A percentile compares a stretch with the other conserved stretches of the same genome.
Evolutionary conservation across 164 flowering plant genomes (phyloP).

Genomic region (Piper longum): DNA sequence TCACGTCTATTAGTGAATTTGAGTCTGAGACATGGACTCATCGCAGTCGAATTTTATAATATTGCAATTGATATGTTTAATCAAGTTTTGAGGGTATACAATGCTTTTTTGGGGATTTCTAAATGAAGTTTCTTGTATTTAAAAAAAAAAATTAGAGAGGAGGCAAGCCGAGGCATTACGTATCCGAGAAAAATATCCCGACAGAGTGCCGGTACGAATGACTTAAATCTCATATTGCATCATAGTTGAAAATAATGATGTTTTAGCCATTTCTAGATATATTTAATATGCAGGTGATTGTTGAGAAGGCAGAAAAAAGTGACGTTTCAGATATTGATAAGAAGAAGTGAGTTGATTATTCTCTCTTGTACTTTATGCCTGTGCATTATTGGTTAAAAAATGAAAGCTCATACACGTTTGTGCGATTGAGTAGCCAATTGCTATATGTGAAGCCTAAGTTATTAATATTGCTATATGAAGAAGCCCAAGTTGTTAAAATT

Average conservation of each 20-base stretch:
- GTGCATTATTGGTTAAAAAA: not conserved
- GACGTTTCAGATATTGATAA: slow-evolving; percentile 87
- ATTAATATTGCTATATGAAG: not conserved
- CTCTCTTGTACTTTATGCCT: not conserved
- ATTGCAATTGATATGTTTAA: too few species aligned
- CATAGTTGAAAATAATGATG: not conserved
- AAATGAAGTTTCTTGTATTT: not conserved
- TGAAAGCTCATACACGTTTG: too few species aligned
- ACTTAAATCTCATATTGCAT: not conserved
- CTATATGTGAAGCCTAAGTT: too few species aligned
- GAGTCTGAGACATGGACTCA: too few species aligned
- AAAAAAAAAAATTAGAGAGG: slow-evolving; percentile 35
- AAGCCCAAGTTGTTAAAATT: too few species aligned
- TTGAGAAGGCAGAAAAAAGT: slow-evolving; percentile 73
- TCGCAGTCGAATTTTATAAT: too few species aligned
- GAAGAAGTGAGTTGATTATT: slow-evolving; percentile 58
- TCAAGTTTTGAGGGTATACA: too few species aligned
- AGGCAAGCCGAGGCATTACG: slow-evolving; percentile 83
- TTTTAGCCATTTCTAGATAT: slow-evolving; percentile 1
- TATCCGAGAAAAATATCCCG: slow-evolving; percentile 79
- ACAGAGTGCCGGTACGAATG: slow-evolving; percentile 62
- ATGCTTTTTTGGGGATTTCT: too few species aligned
- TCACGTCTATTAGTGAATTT: too few species aligned
- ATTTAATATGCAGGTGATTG: slow-evolving; percentile 46
- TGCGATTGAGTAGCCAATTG: too few species aligned